Base-by-base conservation (phyloP, 208 protist genomes). In the Trypanosoma platydactyli region DNA sequence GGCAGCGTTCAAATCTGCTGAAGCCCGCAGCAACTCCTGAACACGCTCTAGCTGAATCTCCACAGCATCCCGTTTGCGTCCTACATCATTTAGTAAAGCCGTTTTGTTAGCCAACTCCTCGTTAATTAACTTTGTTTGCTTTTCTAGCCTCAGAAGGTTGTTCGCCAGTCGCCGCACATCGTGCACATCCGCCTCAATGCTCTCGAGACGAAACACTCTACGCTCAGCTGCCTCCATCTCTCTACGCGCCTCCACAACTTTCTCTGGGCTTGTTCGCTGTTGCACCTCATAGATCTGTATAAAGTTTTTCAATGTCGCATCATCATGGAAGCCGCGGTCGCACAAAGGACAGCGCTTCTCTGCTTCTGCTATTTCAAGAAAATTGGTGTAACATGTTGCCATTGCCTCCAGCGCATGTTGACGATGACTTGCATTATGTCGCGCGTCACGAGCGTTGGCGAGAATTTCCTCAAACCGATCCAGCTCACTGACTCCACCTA, bases 321-420 rank as follows among this genome's bases (percentile, higher is more conserved):
- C 29, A 57, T 63, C 66, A 20, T 40, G 59, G 53, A 94, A 91
- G n/a, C 45, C 30, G 0, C 84, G 81, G 49, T 84, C 83, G 58
- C 88, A 94, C 40, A 91, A 73, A 5, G 78, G 76, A 48, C 88
- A 94, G 49, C 45, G 72, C 30, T 72, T 79, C n/a, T 68, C 55
- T 45, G 33, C 54, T 57, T 68, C 66, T 22, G 87, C 83, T 11
- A 80, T 58, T 30, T 73, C 73, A 22, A 80, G 58, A 57, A 86
- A 93, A 11, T 88, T 76, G 27, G 72, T 60, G 65, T 88, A 85
- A 68, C 83, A 89, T n/a, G 68, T 67, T 12, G 71, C 53, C 44
- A 89, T 71, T 1, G 81, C 77, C 73, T 85, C 69, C 13, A 79
- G 30, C 13, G 77, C 77, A 48, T 85, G 78, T 45, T 48, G 61